Conservation (phyloP, 1,139 yeast species). For the Meyerozyma guilliermondii region DNA sequence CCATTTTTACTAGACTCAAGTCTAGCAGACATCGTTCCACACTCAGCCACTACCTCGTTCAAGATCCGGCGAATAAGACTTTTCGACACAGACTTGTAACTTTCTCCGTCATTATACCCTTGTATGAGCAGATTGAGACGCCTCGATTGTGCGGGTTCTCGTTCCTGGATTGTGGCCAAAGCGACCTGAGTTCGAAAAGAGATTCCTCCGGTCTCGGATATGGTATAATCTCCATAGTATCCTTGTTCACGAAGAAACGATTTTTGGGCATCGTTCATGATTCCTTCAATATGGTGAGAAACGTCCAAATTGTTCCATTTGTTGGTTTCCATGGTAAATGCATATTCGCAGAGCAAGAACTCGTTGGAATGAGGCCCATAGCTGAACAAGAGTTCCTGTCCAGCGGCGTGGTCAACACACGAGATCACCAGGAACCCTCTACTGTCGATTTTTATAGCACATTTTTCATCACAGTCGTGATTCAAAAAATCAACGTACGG, state of each 20-base stretch:
- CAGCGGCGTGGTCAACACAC: slow-evolving; percentile 26
- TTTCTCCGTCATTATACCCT: slow-evolving; percentile 37
- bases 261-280: slow-evolving; percentile 34
- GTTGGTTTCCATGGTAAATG: slow-evolving; percentile 59
- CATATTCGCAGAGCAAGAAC: slow-evolving; percentile 79
- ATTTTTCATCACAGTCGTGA: slow-evolving; percentile 57
- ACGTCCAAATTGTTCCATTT: slow-evolving; percentile 71
- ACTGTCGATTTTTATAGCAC: slow-evolving; percentile 43
- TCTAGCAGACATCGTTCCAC: slow-evolving; percentile 12
- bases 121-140: slow-evolving; percentile 22
- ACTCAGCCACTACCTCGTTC: slow-evolving; percentile 18
- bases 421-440: slow-evolving; percentile 50
- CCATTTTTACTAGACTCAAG: slow-evolving; percentile 10
- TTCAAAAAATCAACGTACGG: slow-evolving; percentile 89
- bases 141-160: slow-evolving; percentile 26
- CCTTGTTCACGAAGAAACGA: slow-evolving; percentile 46
- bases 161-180: slow-evolving; percentile 55
- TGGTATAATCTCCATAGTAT: slow-evolving; percentile 72
- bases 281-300: slow-evolving; percentile 31
- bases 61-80: slow-evolving; percentile 31
- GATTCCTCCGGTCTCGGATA: slow-evolving; percentile 42
- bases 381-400: slow-evolving; percentile 63
- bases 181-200: slow-evolving; percentile 79
- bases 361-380: slow-evolving; percentile 90
- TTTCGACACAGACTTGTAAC: slow-evolving; percentile 26